Conservation (phyloP, 83 land plant genomes). For the Larix sibirica region DNA sequence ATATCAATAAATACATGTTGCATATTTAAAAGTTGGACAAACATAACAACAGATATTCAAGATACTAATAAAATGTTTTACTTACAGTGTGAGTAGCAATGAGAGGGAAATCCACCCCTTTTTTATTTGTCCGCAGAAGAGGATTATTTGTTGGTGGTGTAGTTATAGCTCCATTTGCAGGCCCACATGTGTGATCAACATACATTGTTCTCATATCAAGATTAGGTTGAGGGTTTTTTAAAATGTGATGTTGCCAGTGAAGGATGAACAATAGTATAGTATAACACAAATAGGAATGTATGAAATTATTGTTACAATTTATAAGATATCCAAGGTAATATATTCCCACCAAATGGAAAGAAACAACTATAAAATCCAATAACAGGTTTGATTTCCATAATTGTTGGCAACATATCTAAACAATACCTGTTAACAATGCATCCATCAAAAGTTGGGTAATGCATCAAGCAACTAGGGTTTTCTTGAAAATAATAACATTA, state of each 20-base stretch:
- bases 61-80: not conserved
- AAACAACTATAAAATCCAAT: not conserved
- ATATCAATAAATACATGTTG: not conserved
- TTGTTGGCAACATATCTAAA: not conserved
- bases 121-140: slow-evolving; percentile 61
- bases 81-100: slow-evolving; percentile 68
- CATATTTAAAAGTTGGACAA: not conserved
- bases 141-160: no score
- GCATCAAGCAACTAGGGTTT: not conserved
- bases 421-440: not conserved
- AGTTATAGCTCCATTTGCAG: slow-evolving; percentile 71
- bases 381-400: not conserved
- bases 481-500: not conserved
- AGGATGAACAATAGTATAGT: slow-evolving; percentile 33
- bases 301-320: not conserved
- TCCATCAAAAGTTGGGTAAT: not conserved
- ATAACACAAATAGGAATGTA: not conserved
- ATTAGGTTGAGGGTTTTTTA: slow-evolving; percentile 84
- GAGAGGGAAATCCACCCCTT: slow-evolving; percentile 68
- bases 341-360: not conserved
- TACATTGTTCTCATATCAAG: slow-evolving; percentile 93
- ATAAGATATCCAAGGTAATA: not conserved
- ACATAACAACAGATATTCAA: not conserved
- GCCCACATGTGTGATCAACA: slow-evolving; percentile 74
- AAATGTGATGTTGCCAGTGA: slow-evolving; percentile 95